Base-by-base conservation (phyloP, 495 filamentous ascomycete genomes). In the Symbiotaphrina buchneri region DNA sequence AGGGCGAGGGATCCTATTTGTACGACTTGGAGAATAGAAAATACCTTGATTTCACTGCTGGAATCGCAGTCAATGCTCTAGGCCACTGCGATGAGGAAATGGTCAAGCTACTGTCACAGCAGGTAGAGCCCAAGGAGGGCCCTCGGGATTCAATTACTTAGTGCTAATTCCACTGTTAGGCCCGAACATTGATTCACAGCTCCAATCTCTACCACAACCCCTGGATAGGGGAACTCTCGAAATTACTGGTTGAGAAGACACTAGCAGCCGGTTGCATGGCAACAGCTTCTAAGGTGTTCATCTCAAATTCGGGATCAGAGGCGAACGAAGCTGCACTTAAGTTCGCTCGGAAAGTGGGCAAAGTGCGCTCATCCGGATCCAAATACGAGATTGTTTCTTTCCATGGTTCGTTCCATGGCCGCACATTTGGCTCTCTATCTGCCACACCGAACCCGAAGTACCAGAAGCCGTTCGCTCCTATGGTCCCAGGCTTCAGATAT, bases 401-500 rank as follows among this genome's bases (percentile, higher is more conserved):
- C 61, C 46, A 75, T 36, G 69, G 74, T 44, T 79, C 76, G 13
- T 97, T 97, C 68, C 87, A 97, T 53, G 87, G 87, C 39, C 74
- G 87, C 32, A 93, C 90, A 14, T 90, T 94, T 81, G 87, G 87
- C 14, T 61, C 69, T 14, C 52, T 97, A 17, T 83, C 75, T 15
- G 87, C 90, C 0, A 97, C 87, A 4, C 90, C 83, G n/a, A 97
- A 97, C 54, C 80, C 81, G 7, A 97, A 97, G 47, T 97, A 97
- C 53, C 87, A 97, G 48, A 68, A 71, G 11, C 90, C 87, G 2
- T 97, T 95, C 45, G 55, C 78, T 10, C 87, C 87, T 14, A 93
- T 97, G 82, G 53, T 97, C 3, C 87, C 90, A 0, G 87, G 87
- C 2, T 97, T 91, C 53, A 66, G 55, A 38, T 82, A 91, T 43